A percentile compares a stretch with the other conserved stretches of the same genome.
phyloP scores from a whole-genome alignment of 192 early-diverging fungal species.

The Gamsiella multidivaricata region DNA sequence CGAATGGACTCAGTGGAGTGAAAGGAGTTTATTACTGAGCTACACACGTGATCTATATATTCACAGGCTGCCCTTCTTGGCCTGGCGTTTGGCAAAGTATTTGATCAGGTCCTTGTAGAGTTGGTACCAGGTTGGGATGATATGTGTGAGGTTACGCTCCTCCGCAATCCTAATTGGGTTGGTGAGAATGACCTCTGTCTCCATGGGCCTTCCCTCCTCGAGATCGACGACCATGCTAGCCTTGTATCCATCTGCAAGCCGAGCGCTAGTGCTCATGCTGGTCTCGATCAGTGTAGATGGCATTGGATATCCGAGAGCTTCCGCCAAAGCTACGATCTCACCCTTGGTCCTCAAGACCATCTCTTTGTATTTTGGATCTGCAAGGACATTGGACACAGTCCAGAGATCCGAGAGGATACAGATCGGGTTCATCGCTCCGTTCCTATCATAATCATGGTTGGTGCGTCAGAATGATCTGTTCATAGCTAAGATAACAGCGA shows the following conservation, averaged over 20 bases:
- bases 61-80: background rate
- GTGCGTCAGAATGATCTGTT: too few species aligned
- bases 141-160: constrained; percentile 31
- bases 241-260: constrained; percentile 56
- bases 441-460: too few species aligned
- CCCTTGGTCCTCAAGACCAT: constrained; percentile 60
- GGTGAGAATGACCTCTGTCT: constrained; percentile 53
- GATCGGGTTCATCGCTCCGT: constrained; percentile 74
- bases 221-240: constrained; percentile 56
- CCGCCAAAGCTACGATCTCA: constrained; percentile 68
- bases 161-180: constrained; percentile 52
- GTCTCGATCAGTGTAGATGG: constrained; percentile 34
- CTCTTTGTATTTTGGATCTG: constrained; percentile 53
- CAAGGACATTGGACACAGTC: constrained; percentile 64
- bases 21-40: background rate
- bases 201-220: constrained; percentile 58
- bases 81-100: constrained; percentile 19
- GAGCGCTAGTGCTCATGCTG: constrained; percentile 53
- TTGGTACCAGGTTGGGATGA: constrained; percentile 49
- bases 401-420: constrained; percentile 70
- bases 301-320: constrained; percentile 57
- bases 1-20: background rate
- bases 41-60: background rate
- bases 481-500: too few species aligned
- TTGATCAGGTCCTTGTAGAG: constrained; percentile 37